Evolutionary conservation across 192 early-diverging fungal species (phyloP).

Genomic region (Backusella parvicylindrica): DNA sequence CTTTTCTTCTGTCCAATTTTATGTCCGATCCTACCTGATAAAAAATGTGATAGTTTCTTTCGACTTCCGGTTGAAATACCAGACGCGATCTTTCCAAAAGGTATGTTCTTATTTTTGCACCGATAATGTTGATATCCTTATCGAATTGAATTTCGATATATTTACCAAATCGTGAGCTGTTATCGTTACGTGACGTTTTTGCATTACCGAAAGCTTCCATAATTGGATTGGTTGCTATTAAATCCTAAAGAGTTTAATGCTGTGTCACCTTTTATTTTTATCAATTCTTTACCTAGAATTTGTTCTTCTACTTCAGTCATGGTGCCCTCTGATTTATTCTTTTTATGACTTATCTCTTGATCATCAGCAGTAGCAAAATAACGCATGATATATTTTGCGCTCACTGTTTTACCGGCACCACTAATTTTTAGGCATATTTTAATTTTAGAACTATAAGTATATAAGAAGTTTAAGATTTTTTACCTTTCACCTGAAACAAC

Average conservation of each 20-base stretch:
- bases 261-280: neutral
- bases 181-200: constrained; percentile 99
- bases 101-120: constrained; percentile 94
- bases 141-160: constrained; percentile 97
- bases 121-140: constrained; percentile 79
- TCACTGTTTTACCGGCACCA: constrained; percentile 97
- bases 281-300: constrained; percentile 52
- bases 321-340: constrained; percentile 44
- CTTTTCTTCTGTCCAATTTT: neutral
- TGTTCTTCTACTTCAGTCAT: constrained; percentile 77
- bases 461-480: neutral
- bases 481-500: constrained; percentile 94
- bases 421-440: constrained; percentile 26
- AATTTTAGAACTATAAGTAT: neutral
- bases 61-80: constrained; percentile 87
- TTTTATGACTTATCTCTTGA: constrained; percentile 43
- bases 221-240: constrained; percentile 91
- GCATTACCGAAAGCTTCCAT: constrained; percentile 99
- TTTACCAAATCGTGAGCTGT: constrained; percentile 97
- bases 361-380: constrained; percentile 89
- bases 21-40: constrained; percentile 64
- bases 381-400: constrained; percentile 97
- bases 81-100: constrained; percentile 94
- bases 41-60: constrained; percentile 99
- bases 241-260: neutral